phyloP scores from a whole-genome alignment of 352 stramenopile species.

The Phytophthora megakarya region DNA sequence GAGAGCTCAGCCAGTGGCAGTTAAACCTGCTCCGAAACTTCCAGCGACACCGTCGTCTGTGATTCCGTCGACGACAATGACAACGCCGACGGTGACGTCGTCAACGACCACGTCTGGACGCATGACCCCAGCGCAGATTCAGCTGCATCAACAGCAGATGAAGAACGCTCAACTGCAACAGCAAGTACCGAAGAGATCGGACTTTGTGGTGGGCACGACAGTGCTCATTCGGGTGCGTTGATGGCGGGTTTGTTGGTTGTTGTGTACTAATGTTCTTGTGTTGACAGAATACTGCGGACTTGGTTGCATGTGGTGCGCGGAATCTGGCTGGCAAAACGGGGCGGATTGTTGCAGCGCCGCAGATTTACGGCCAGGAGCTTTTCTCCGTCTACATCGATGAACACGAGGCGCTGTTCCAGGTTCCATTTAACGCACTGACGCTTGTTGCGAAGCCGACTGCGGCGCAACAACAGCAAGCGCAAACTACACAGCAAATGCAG shows the following conservation, averaged over 20 bases:
- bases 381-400: constrained; percentile 87
- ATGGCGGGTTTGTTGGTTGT: neutral
- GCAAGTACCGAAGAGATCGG: constrained; percentile 46
- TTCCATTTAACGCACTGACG: constrained; percentile 78
- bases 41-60: constrained; percentile 26
- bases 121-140: constrained; percentile 35
- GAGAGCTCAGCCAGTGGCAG: constrained; percentile 27
- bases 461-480: constrained; percentile 48
- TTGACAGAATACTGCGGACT: constrained; percentile 65
- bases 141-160: constrained; percentile 45
- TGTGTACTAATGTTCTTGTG: neutral
- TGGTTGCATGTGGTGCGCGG: constrained; percentile 73
- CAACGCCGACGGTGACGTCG: constrained; percentile 21
- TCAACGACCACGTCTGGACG: constrained; percentile 24
- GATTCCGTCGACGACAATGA: constrained; percentile 36
- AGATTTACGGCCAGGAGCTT: constrained; percentile 80
- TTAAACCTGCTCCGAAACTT: constrained; percentile 39
- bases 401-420: constrained; percentile 80
- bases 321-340: constrained; percentile 79
- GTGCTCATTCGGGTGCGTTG: constrained; percentile 71
- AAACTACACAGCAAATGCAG: constrained; percentile 36
- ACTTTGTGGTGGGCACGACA: constrained; percentile 66
- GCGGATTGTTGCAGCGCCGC: constrained; percentile 71
- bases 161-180: constrained; percentile 37
- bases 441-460: constrained; percentile 52